Evolutionary conservation across 1,284 basidiomycete species (phyloP).

Genomic region (Flammula alnicola): DNA sequence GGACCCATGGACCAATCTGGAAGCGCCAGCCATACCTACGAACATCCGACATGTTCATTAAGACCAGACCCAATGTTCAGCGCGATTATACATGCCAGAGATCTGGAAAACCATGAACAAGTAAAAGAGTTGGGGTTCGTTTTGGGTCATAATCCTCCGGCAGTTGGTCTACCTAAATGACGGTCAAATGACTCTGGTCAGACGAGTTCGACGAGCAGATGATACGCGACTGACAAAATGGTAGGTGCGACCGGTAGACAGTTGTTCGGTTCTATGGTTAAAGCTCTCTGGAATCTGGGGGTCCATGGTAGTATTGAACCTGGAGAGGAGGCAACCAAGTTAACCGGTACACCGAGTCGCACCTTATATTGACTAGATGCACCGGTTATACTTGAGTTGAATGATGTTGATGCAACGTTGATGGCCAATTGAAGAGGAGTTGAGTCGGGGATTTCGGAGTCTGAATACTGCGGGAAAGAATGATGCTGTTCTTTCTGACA

Average conservation of each 20-base stretch:
- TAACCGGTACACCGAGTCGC: conserved; percentile 16
- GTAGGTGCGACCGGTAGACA: conserved; percentile 64
- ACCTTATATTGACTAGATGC: too few relatives aligned
- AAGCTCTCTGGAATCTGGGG: conserved; percentile 54
- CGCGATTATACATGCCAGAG: conserved; percentile 54
- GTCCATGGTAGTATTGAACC: conserved; percentile 43
- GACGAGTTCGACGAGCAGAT: neutral
- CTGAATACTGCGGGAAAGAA: conserved; percentile 27
- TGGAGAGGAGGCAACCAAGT: conserved; percentile 14
- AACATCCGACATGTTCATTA: neutral
- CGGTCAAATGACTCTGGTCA: conserved; percentile 8
- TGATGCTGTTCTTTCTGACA: conserved; percentile 29
- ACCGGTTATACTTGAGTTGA: neutral
- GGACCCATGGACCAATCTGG: conserved; percentile 70
- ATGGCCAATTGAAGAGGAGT: conserved; percentile 13
- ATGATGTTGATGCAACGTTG: neutral
- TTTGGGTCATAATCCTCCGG: conserved; percentile 46
- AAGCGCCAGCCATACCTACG: conserved; percentile 71
- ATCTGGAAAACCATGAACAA: conserved; percentile 78
- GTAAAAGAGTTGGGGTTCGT: conserved; percentile 57
- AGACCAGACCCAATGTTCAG: too few relatives aligned
- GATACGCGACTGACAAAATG: conserved; percentile 48
- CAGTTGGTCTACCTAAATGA: conserved; percentile 56
- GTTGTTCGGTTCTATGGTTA: conserved; percentile 50
- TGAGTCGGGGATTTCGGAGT: conserved; percentile 24